Evolutionary conservation across 1,284 basidiomycete genomes (phyloP).

Genomic region (Ustilago vetiveriae): DNA sequence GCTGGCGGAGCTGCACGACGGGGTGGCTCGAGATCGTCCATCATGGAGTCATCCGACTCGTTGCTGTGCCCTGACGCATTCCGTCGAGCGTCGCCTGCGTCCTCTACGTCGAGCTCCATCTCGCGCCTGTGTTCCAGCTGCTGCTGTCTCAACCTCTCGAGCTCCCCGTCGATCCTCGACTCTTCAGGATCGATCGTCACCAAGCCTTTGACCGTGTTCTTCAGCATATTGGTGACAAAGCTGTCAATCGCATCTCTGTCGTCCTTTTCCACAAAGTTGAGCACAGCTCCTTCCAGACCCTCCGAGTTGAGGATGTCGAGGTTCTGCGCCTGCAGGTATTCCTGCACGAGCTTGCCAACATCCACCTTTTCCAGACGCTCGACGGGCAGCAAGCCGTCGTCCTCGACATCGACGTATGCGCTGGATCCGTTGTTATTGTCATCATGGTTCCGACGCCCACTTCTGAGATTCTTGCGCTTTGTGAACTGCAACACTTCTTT

Average conservation of each 20-base stretch:
- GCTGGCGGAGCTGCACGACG: constrained; percentile 1
- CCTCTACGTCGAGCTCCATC: constrained; percentile 28
- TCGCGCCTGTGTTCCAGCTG: constrained; percentile 20
- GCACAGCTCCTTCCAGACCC: constrained; percentile 57
- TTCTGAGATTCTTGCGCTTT: constrained; percentile 73
- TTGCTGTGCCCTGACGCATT: neutral
- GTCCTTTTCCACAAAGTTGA: constrained; percentile 65
- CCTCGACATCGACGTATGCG: constrained; percentile 41
- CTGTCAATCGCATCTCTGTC: constrained; percentile 56
- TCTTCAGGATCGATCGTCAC: constrained; percentile 55
- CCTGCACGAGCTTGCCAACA: constrained; percentile 56
- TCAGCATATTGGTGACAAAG: constrained; percentile 54
- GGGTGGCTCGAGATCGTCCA: constrained; percentile 44
- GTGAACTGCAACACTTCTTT: constrained; percentile 90
- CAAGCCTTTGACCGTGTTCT: constrained; percentile 40
- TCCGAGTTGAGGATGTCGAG: constrained; percentile 59
- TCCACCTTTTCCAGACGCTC: constrained; percentile 59
- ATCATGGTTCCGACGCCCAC: constrained; percentile 16
- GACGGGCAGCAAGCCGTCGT: constrained; percentile 43
- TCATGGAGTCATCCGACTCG: constrained; percentile 55
- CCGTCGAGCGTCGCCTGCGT: constrained; percentile 4
- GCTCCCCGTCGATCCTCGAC: constrained; percentile 40
- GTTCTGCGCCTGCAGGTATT: constrained; percentile 56
- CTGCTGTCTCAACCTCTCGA: constrained; percentile 40
- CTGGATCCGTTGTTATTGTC: constrained; percentile 8